Base-by-base conservation (phyloP, 257 asterid species). In the Rehmannia glutinosa region DNA sequence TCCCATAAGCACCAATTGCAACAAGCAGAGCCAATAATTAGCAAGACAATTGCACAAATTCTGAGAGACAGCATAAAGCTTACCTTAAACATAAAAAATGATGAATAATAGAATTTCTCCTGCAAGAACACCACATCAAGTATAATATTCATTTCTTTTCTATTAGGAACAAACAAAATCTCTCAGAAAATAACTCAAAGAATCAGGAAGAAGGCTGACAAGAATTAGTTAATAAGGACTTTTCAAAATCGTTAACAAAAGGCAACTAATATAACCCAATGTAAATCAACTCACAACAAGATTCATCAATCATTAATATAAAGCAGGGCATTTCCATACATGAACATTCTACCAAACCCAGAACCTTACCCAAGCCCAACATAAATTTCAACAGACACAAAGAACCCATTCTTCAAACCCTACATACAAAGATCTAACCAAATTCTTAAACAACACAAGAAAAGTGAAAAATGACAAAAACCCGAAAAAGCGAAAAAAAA, bases 341-440 rank as follows among this genome's bases (percentile, higher is more conserved):
- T n/a, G 43, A 16, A 71, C 46, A n/a, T 51, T 47, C 38, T 65
- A 20, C 41, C 21, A 23, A 61, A 21, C 38, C 36, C 49, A 56
- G 52, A 70, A 59, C 16, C 63, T 21, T 36, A 20, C 3, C 15
- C 36, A 49, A 66, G 51, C 56, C 45, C 53, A 61, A 62, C 28
- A 39, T 25, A 41, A 4, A 63, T 15, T 17, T 15, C 20, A 36
- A 33, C 17, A 62, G 8, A 16, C 8, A 45, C n/a, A 13, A 59
- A 6, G 8, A 27, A 10, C 61, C 23, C 54, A 54, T 58, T 61
- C 35, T 28, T 52, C 46, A 53, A n/a, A 66, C 56, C 57, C 46
- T 43, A 9, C 47, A 51, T 62, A 8, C 55, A 73, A 72, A 56
- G 77, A 79, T 79, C 79, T 45, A 72, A 64, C 15, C n/a, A 63